phyloP scores from a whole-genome alignment of 805 yeast genomes.

The Naumovozyma baii region DNA sequence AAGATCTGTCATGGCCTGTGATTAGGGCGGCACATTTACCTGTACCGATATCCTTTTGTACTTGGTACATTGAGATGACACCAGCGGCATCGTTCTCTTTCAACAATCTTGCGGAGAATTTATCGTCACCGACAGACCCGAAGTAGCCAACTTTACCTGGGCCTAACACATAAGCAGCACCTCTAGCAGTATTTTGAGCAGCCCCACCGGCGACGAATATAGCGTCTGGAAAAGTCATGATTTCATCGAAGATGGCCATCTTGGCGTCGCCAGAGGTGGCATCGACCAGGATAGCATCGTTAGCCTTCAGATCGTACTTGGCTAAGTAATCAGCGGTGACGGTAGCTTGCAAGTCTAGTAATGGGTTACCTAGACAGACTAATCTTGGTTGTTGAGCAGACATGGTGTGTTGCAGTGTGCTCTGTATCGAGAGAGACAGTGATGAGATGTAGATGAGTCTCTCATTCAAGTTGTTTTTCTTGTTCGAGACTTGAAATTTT shows the following conservation, averaged over 20 bases:
- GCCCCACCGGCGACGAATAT: constrained; percentile 95
- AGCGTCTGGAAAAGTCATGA: constrained; percentile 49
- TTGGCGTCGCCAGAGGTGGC: constrained; percentile 61
- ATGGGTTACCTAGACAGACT: constrained; percentile 87
- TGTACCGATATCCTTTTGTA: constrained; percentile 67
- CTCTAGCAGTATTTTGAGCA: constrained; percentile 98
- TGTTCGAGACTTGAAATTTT: no score
- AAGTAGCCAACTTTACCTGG: constrained; percentile 76
- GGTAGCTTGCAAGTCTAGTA: constrained; percentile 76
- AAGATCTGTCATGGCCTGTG: constrained; percentile 78
- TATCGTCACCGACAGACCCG: constrained; percentile 93
- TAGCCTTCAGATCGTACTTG: constrained; percentile 76
- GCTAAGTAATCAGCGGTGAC: constrained; percentile 58
- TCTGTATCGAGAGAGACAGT: no score
- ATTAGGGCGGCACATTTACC: constrained; percentile 98
- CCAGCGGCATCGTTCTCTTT: constrained; percentile 86
- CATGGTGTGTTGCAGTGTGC: background rate
- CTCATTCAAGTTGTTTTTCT: no score
- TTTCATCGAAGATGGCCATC: constrained; percentile 77
- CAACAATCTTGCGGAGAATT: constrained; percentile 67
- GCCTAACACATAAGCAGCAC: constrained; percentile 90
- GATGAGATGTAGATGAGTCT: no score
- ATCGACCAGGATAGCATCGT: constrained; percentile 77
- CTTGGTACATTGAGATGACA: constrained; percentile 74
- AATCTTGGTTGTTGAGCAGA: constrained; percentile 27